These are phyloP conservation scores for Platanthera zijinensis DNA, from an alignment of 106 monocot species.

Conservation along the genomic window DNA sequence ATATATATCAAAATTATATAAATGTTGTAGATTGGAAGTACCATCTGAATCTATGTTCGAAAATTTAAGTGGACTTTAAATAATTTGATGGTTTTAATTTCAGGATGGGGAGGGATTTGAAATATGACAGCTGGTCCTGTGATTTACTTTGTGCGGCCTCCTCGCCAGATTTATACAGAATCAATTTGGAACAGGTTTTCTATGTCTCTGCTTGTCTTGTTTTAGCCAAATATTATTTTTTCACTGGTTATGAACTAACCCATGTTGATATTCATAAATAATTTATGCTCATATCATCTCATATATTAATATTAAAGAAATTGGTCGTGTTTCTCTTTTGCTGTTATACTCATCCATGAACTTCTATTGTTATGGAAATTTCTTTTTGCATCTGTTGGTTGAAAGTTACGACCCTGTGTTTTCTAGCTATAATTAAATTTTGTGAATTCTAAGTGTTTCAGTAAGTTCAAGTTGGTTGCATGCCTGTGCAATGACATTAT, in stretches of 20 bases:
- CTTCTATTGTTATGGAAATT: neutral
- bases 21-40: neutral
- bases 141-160: constrained; percentile 98
- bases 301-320: neutral
- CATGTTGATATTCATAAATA: neutral
- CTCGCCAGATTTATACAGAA: constrained; percentile 85
- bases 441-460: neutral
- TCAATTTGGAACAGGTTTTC: constrained; percentile 81
- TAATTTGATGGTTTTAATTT: constrained; percentile 10
- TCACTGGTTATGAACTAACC: neutral
- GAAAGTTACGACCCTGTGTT: neutral
- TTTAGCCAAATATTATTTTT: neutral
- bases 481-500: neutral
- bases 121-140: constrained; percentile 94
- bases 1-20: constrained; percentile 1
- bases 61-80: neutral
- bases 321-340: neutral
- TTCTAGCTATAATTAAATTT: neutral
- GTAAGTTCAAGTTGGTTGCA: neutral
- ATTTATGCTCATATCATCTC: neutral
- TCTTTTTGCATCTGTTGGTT: neutral
- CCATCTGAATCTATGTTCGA: neutral
- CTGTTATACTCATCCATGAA: neutral
- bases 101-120: constrained; percentile 97
- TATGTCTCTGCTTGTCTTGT: neutral